Evolutionary conservation across 2,329 filamentous ascomycete species (phyloP), one percentile per base, ranked within the genome.

Genomic region (Colletotrichum sp.): DNA sequence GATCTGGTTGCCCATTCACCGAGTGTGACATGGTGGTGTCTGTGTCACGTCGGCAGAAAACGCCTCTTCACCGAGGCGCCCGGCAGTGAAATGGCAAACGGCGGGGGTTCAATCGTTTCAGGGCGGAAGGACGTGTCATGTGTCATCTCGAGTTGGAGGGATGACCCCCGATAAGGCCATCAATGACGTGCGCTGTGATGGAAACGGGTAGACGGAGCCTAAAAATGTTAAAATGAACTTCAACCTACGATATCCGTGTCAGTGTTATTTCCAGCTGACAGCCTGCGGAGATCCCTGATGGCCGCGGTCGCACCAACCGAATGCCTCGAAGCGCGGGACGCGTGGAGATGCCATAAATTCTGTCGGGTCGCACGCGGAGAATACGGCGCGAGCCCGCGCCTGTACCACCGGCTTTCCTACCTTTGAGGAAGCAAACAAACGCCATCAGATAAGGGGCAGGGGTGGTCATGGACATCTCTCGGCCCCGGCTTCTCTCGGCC

Each of bases 1-100:
- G 60, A 70, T 73, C 71, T 73, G 43, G 66, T 71, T 70, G 71
- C 66, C 64, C 62, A 38, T 60, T 56, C 26, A 62, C 56, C 12
- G 66, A 56, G 24, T 73, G 66, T 68, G 52, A 73, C 38, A 26
- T 36, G 38, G 6, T n/a, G 21, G 18, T 48, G 38, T 43, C n/a
- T 60, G 58, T 73, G 43, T 30, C 10, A 71, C 71, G 16, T 28
- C 71, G 58, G 71, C 58, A 18, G 12, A 65, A 28, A 43, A 26
- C 16, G 30, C 24, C 18, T 26, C 66, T 64, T 64, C 71, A 73
- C 71, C 43, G 71, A 58, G 28, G 32, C 56, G 43, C 30, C 30
- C 15, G 32, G 12, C 36, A n/a, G 52, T 61, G 52, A 48, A 15
- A 58, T 48, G 70, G 34, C 65, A 72, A 69, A 72, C 52, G 34